Base-by-base conservation (phyloP, 2,329 filamentous ascomycete species). In the Diaporthe sp. region DNA sequence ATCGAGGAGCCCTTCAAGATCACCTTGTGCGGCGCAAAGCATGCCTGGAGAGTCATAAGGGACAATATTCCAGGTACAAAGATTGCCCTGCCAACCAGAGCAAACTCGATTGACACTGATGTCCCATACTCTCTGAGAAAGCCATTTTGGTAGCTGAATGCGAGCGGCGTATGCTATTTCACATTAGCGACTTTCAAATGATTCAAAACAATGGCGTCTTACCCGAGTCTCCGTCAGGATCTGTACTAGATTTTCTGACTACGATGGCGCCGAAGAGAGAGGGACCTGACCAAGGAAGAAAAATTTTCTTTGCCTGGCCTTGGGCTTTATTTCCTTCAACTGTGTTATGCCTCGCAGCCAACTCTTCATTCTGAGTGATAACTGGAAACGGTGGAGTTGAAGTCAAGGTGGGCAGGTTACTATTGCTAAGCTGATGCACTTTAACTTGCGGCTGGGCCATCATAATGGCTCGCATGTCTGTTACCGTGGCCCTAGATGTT, bases 111-210 rank as follows among this genome's bases (percentile, higher is more conserved):
- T 19, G 35, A 61, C 4, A 10, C 8, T 28, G 42, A 71, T 57
- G 17, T 71, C 42, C 69, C 55, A 71, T 2, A 60, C 40, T 38
- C 30, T 58, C 22, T 15, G 54, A 13, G 30, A 71, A 13, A 71
- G 54, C 69, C 69, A 71, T 4, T 28, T 61, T 4, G 69, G 69
- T n/a, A 58, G 28, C 33, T 71, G 69, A 9, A 71, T 38, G 30
- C 55, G 69, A 17, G 17, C 22, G 2, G 47, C 25, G 8, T 58
- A 71, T 22, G 25, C 69, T 61, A 8, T 8, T 40, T 25, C n/a
- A 22, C 1, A 17, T 71, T 22, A 71, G 69, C 40, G 15, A n/a
- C 15, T 25, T 50, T 10, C 22, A 19, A 17, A 13, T 22, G 3
- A 0, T 19, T 19, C 3, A 7, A 8, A 12, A 19, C 30, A 6